Conservation (phyloP, 345 rosid species). For the Durio zibethinus region DNA sequence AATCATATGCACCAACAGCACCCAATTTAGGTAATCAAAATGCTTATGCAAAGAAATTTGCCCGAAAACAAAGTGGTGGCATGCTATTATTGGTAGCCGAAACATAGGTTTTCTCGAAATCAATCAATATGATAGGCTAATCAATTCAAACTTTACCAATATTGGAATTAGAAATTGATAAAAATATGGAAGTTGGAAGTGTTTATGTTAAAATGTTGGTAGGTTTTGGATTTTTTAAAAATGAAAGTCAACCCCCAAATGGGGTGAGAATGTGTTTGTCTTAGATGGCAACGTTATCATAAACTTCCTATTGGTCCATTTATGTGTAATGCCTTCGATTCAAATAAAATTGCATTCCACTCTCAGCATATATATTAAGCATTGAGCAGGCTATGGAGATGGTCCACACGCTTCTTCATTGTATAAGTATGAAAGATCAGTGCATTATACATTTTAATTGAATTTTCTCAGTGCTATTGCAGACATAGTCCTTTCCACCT, state of each 20-base stretch:
- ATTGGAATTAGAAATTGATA: neutral
- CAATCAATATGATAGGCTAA: neutral
- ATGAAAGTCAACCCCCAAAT: neutral
- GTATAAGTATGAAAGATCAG: neutral
- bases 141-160: neutral
- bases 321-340: neutral
- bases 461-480: neutral
- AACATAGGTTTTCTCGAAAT: neutral
- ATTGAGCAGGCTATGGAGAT: neutral
- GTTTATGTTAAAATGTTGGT: neutral
- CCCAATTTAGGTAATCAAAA: neutral
- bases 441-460: neutral
- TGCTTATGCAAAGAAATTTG: neutral
- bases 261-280: neutral
- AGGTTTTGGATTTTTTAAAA: neutral
- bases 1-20: neutral
- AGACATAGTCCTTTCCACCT: neutral
- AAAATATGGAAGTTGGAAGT: neutral
- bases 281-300: conserved; percentile 1
- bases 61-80: neutral
- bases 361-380: neutral
- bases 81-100: neutral
- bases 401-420: neutral
- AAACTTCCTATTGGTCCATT: neutral
- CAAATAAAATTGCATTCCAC: neutral